Evolutionary conservation across 164 flowering plant species (phyloP).

Genomic region (Vitis rupestris): DNA sequence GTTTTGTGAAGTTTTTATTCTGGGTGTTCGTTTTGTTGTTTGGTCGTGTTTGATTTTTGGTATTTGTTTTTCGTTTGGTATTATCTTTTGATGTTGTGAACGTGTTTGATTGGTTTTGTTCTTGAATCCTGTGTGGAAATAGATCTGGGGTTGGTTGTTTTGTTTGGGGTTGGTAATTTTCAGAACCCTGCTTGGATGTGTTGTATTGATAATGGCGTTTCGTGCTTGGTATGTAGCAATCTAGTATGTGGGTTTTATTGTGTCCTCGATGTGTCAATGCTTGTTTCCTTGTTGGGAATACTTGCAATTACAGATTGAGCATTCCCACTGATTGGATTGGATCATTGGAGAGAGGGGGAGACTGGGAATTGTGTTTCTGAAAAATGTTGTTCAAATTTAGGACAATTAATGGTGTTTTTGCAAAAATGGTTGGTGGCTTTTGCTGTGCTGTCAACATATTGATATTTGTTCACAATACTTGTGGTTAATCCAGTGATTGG

Average conservation of each 20-base stretch:
- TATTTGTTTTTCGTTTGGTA: not conserved
- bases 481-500: not conserved
- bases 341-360: not conserved
- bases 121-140: slow-evolving; percentile 1
- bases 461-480: not conserved
- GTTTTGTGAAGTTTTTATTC: not conserved
- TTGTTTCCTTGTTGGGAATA: not conserved
- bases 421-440: not conserved
- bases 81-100: not conserved
- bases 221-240: not conserved
- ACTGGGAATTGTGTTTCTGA: not conserved
- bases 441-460: not conserved
- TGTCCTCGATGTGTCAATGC: not conserved
- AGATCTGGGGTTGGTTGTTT: slow-evolving; percentile 9
- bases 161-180: slow-evolving; percentile 7
- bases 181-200: not conserved
- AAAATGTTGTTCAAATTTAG: not conserved
- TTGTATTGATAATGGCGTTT: not conserved
- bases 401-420: not conserved
- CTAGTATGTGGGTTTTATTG: not conserved
- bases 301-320: not conserved
- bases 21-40: not conserved
- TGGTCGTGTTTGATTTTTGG: not conserved
- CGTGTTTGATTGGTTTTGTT: slow-evolving; percentile 1
- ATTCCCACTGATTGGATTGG: not conserved